Conservation (phyloP, 768 basidiomycete species). For the Infundibulicybe gibba region DNA sequence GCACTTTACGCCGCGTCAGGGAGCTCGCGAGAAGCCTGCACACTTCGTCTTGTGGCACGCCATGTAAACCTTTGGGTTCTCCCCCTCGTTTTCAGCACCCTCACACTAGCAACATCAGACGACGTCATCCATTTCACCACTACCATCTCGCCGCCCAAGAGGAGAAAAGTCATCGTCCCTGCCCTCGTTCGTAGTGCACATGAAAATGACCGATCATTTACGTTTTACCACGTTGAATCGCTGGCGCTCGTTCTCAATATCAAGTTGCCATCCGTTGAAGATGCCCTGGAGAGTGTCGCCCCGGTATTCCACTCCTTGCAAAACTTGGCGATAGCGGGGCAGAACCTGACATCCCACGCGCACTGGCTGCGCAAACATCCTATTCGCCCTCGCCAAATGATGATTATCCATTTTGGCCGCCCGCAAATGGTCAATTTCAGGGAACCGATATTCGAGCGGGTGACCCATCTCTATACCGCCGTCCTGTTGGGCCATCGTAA, state of each 20-base stretch:
- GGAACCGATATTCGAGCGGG: conserved; percentile 27
- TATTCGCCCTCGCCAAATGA: conserved; percentile 22
- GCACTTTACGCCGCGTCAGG: conserved; percentile 21
- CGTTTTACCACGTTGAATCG: conserved; percentile 25
- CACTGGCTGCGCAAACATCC: conserved; percentile 30
- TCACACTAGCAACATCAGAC: conserved; percentile 21
- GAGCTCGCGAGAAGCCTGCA: conserved; percentile 17
- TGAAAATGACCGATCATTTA: conserved; percentile 22
- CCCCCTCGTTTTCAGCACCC: conserved; percentile 25
- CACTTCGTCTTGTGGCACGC: conserved; percentile 28
- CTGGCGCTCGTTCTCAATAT: conserved; percentile 27
- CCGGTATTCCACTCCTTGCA: conserved; percentile 24
- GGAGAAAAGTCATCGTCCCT: conserved; percentile 20
- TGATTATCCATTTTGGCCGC: conserved; percentile 29
- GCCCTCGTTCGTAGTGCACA: conserved; percentile 21
- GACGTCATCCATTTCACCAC: conserved; percentile 24
- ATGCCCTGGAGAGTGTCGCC: conserved; percentile 24
- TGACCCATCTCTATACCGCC: conserved; percentile 31
- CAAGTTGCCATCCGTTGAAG: conserved; percentile 27
- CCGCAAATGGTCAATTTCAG: conserved; percentile 28
- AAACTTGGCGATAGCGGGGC: conserved; percentile 28
- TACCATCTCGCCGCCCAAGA: conserved; percentile 21
- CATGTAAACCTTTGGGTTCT: conserved; percentile 30
- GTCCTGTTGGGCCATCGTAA: conserved; percentile 23
- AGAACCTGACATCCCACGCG: conserved; percentile 27